Percentiles rank a stretch among this genome's conserved stretches.
phyloP scores from a whole-genome alignment of 768 basidiomycete species.

The Chalciporus chontae region DNA sequence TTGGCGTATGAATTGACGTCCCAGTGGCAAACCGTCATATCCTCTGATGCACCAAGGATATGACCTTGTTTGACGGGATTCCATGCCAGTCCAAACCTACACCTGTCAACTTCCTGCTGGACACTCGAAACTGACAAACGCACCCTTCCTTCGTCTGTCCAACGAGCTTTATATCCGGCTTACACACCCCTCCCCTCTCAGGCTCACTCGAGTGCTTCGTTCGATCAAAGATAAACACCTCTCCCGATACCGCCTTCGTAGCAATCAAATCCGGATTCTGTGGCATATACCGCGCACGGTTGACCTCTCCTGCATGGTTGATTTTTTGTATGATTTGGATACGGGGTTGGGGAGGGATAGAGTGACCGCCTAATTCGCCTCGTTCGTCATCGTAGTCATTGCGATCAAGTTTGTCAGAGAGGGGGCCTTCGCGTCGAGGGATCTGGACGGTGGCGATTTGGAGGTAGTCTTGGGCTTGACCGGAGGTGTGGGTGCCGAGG shows the following conservation, averaged over 20 bases:
- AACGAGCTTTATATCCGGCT: conserved; percentile 85
- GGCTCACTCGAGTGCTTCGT: conserved; percentile 97
- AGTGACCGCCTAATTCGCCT: conserved; percentile 92
- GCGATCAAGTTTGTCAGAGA: conserved; percentile 75
- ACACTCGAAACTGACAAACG: conserved; percentile 26
- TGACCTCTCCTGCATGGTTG: conserved; percentile 94
- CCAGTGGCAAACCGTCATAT: conserved; percentile 96
- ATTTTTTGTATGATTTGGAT: conserved; percentile 91
- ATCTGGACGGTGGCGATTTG: conserved; percentile 94
- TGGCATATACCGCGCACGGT: conserved; percentile 98
- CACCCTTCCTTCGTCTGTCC: conserved; percentile 95
- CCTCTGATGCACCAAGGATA: conserved; percentile 89
- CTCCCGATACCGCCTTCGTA: conserved; percentile 88
- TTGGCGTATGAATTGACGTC: conserved; percentile 89
- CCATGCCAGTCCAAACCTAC: conserved; percentile 94
- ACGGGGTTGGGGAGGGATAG: conserved; percentile 77
- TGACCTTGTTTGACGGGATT: conserved; percentile 80
- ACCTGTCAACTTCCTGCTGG: conserved; percentile 5
- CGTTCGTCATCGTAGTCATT: conserved; percentile 87
- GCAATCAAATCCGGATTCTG: conserved; percentile 97
- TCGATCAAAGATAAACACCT: conserved; percentile 92
- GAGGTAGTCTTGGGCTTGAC: conserved; percentile 89
- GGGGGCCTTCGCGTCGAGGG: conserved; percentile 72
- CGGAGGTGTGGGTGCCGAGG: conserved; percentile 96
- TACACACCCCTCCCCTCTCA: conserved; percentile 76